Evolutionary conservation across 2,329 filamentous ascomycete genomes (phyloP).

Genomic region (Paraphaeosphaeria minitans): DNA sequence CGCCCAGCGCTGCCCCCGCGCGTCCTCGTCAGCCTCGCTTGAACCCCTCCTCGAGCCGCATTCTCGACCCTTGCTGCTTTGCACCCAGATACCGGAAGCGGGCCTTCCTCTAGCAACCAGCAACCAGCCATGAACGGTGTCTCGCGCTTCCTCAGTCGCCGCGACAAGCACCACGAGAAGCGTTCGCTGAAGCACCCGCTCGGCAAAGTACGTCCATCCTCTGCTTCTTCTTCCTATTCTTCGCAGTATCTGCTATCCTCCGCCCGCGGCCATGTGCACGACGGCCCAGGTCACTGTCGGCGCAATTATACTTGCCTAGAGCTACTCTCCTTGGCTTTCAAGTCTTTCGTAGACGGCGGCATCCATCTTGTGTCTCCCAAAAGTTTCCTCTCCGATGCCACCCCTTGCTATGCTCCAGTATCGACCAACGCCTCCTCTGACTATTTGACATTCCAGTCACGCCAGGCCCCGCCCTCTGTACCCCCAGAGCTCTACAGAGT

Average conservation of each 20-base stretch:
- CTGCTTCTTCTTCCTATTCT: constrained; percentile 24
- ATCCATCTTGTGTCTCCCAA: constrained; percentile 28
- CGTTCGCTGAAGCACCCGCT: constrained; percentile 38
- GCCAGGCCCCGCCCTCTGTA: constrained; percentile 19
- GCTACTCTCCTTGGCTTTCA: constrained; percentile 27
- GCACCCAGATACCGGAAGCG: constrained; percentile 23
- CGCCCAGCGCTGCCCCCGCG: constrained; percentile 13
- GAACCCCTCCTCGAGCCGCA: constrained; percentile 16
- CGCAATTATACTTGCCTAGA: constrained; percentile 26
- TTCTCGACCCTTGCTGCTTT: constrained; percentile 11
- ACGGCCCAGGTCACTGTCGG: constrained; percentile 11
- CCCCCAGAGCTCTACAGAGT: constrained; percentile 63
- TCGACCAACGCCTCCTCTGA: constrained; percentile 32
- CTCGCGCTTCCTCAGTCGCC: constrained; percentile 72
- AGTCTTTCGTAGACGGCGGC: constrained; percentile 20
- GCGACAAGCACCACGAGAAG: constrained; percentile 61
- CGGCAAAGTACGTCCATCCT: constrained; percentile 39
- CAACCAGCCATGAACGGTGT: constrained; percentile 52
- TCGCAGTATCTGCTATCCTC: constrained; percentile 20
- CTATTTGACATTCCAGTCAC: constrained; percentile 32
- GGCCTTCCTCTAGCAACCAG: constrained; percentile 8
- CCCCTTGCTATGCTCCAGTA: constrained; percentile 16
- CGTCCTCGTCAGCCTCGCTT: constrained; percentile 19
- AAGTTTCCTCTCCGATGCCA: constrained; percentile 21
- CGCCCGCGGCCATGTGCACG: constrained; percentile 15